Evolutionary conservation across 441 rosid genomes (phyloP).

Genomic region (Mallotus japonicus): DNA sequence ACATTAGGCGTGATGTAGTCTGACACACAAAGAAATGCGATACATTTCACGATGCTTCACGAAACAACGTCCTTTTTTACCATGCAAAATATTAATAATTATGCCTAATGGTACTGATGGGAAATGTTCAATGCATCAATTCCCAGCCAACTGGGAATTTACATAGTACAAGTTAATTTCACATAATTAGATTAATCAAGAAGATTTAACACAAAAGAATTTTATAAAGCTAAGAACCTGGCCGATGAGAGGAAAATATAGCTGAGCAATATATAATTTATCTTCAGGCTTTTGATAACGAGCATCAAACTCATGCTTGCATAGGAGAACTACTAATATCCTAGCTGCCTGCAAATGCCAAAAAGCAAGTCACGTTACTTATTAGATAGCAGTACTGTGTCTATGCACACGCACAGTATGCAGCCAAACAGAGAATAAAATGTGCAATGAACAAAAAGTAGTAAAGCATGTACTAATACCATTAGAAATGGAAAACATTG

Average conservation of each 20-base stretch:
- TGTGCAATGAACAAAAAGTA: not conserved
- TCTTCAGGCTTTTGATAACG: conserved; percentile 99
- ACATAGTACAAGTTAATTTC: not conserved
- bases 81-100: not conserved
- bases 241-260: conserved; percentile 92
- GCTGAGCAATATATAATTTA: conserved; percentile 94
- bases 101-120: not conserved
- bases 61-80: not conserved
- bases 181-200: not conserved
- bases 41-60: not conserved
- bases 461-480: not conserved
- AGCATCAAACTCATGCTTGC: conserved; percentile 98
- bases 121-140: not conserved
- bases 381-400: not conserved
- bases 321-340: conserved; percentile 82
- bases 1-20: not conserved
- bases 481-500: not conserved
- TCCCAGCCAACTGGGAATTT: conserved; percentile 6
- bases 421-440: not conserved
- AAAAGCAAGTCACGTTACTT: not conserved
- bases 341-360: conserved; percentile 71
- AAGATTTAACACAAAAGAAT: conserved; percentile 8
- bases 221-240: conserved; percentile 50
- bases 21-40: not conserved
- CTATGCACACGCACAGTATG: not conserved